Evolutionary conservation across 148 eudicot species (phyloP).

Genomic region (Hydrangea macrophylla): DNA sequence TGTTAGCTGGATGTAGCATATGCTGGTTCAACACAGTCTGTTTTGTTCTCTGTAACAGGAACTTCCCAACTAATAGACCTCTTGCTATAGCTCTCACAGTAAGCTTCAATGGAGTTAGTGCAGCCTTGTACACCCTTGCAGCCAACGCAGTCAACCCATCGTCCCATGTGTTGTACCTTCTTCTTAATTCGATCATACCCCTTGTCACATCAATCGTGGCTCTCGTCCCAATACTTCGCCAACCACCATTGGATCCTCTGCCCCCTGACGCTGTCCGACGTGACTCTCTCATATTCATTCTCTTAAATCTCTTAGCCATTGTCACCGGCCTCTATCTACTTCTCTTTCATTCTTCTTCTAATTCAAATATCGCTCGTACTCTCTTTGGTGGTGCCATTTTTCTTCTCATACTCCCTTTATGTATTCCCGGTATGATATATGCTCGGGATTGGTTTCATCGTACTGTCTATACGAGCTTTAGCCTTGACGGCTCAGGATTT

Average conservation of each 20-base stretch:
- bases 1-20: slow-evolving; percentile 83
- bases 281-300: slow-evolving; percentile 60
- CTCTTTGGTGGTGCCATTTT: slow-evolving; percentile 61
- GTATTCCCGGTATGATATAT: slow-evolving; percentile 60
- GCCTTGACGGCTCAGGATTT: slow-evolving; percentile 46
- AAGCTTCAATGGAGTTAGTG: slow-evolving; percentile 83
- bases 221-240: slow-evolving; percentile 62
- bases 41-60: slow-evolving; percentile 69
- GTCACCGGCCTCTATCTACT: slow-evolving; percentile 76
- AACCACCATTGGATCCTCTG: slow-evolving; percentile 41
- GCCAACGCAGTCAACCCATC: slow-evolving; percentile 59
- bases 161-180: slow-evolving; percentile 53
- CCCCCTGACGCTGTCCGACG: slow-evolving; percentile 32
- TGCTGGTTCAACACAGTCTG: slow-evolving; percentile 96
- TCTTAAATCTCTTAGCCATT: slow-evolving; percentile 54
- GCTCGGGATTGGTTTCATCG: slow-evolving; percentile 60
- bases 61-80: slow-evolving; percentile 60
- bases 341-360: slow-evolving; percentile 46
- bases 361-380: slow-evolving; percentile 27
- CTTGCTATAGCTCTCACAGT: slow-evolving; percentile 74
- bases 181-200: slow-evolving; percentile 66
- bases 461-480: slow-evolving; percentile 40
- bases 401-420: slow-evolving; percentile 55
- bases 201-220: slow-evolving; percentile 51
- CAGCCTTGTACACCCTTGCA: slow-evolving; percentile 72